Conservation (phyloP, 345 rosid genomes). For the Linum trigynum region DNA sequence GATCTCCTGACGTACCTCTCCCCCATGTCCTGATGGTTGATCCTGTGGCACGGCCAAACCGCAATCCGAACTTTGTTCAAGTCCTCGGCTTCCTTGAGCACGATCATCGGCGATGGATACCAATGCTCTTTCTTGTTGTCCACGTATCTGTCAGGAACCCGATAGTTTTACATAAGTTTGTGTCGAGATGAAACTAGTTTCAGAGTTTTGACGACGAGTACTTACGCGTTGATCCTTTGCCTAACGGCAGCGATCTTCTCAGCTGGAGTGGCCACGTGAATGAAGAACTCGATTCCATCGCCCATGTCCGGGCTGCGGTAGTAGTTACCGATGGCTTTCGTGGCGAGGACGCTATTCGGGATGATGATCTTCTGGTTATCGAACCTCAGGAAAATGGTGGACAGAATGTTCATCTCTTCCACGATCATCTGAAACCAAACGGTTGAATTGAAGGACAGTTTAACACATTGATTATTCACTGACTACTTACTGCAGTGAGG, state of each 20-base stretch:
- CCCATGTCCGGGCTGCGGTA: conserved; percentile 94
- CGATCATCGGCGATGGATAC: conserved; percentile 40
- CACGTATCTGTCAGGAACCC: conserved; percentile 16
- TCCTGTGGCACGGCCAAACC: conserved; percentile 56
- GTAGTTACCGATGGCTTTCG: conserved; percentile 62
- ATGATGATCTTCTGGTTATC: conserved; percentile 62
- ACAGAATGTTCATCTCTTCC: conserved; percentile 91
- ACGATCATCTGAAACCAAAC: conserved; percentile 42
- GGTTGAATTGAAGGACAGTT: background rate
- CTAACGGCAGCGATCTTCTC: conserved; percentile 52
- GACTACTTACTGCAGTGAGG: too few relatives aligned
- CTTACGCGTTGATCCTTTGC: conserved; percentile 55
- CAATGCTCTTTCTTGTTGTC: conserved; percentile 71
- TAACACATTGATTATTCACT: background rate
- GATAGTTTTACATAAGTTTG: too few relatives aligned
- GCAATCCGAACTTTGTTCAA: conserved; percentile 46
- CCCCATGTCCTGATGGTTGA: conserved; percentile 57
- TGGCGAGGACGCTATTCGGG: conserved; percentile 60
- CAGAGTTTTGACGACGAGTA: conserved; percentile 1
- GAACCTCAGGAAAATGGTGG: conserved; percentile 67
- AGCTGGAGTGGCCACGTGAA: conserved; percentile 62
- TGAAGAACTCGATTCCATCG: conserved; percentile 54
- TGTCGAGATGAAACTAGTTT: too few relatives aligned
- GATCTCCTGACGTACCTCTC: conserved; percentile 57
- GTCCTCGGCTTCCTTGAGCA: conserved; percentile 47